Percentiles rank a stretch among this genome's conserved stretches.
These are phyloP conservation scores for Perkinsus chesapeaki DNA, from an alignment of 169 alveolate species.

Conservation along the genomic window DNA sequence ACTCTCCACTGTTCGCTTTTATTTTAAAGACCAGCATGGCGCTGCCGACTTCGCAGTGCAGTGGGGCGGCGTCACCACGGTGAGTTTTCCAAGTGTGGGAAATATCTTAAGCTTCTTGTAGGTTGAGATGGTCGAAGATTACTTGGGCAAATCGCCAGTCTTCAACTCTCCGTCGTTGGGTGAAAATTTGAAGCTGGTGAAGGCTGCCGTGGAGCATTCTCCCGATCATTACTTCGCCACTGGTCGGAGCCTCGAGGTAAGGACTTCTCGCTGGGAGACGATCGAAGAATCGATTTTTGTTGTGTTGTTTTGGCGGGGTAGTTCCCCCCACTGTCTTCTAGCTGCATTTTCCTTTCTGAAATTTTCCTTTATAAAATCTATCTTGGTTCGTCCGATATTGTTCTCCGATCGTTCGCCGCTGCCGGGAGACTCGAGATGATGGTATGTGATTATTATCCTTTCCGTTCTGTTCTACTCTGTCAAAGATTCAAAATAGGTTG, in stretches of 20 bases:
- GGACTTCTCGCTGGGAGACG: too few species aligned
- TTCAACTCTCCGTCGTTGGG: neutral
- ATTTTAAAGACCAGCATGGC: neutral
- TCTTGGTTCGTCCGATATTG: too few species aligned
- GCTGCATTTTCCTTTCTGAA: too few species aligned
- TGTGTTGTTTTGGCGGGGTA: too few species aligned
- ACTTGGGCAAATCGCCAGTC: neutral
- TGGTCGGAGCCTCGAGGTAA: neutral
- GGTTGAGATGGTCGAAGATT: neutral
- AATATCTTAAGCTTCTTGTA: neutral
- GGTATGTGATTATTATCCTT: too few species aligned
- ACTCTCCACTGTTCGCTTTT: neutral
- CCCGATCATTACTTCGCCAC: neutral
- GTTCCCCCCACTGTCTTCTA: too few species aligned
- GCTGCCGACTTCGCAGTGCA: neutral
- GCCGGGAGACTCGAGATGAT: too few species aligned
- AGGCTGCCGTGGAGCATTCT: neutral
- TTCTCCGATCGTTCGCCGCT: too few species aligned
- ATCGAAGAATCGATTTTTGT: too few species aligned
- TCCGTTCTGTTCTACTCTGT: too few species aligned
- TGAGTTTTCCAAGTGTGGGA: neutral
- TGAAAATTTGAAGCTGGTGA: neutral
- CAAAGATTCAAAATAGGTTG: too few species aligned
- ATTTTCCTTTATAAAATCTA: too few species aligned
- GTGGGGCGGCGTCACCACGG: constrained; percentile 2